Evolutionary conservation across 2,329 filamentous ascomycete genomes (phyloP).

Genomic region (Colletotrichum nymphaeae): DNA sequence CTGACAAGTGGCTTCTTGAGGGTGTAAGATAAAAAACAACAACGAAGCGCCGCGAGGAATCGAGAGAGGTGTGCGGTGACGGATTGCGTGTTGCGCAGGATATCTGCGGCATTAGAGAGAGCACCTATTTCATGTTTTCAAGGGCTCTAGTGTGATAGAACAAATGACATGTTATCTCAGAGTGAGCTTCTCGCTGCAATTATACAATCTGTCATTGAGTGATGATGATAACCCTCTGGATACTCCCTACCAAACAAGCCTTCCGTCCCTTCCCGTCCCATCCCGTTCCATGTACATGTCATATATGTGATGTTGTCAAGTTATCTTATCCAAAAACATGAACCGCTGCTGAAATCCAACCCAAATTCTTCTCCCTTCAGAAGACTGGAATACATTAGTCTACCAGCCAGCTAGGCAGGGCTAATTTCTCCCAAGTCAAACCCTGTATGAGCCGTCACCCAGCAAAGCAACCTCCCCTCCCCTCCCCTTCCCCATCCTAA

Average conservation of each 20-base stretch:
- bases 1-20: not conserved
- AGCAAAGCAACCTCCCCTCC: no score
- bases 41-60: not conserved
- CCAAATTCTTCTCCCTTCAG: not conserved
- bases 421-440: not conserved
- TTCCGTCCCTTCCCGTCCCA: not conserved
- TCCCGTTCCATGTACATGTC: not conserved
- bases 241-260: not conserved
- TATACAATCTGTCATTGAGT: not conserved
- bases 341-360: not conserved
- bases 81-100: not conserved
- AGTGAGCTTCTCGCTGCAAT: not conserved
- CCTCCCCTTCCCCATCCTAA: not conserved
- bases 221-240: not conserved
- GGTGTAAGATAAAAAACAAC: constrained; percentile 8
- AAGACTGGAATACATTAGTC: not conserved
- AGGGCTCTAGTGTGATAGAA: not conserved
- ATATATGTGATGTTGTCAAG: not conserved
- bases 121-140: not conserved
- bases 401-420: not conserved
- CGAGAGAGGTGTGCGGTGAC: not conserved
- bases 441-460: not conserved
- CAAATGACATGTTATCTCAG: not conserved
- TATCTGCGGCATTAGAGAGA: constrained; percentile 3
- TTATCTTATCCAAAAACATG: not conserved